These are phyloP conservation scores for Alternaria infectoria DNA, from an alignment of 2,329 filamentous ascomycete species.

Conservation along the genomic window DNA sequence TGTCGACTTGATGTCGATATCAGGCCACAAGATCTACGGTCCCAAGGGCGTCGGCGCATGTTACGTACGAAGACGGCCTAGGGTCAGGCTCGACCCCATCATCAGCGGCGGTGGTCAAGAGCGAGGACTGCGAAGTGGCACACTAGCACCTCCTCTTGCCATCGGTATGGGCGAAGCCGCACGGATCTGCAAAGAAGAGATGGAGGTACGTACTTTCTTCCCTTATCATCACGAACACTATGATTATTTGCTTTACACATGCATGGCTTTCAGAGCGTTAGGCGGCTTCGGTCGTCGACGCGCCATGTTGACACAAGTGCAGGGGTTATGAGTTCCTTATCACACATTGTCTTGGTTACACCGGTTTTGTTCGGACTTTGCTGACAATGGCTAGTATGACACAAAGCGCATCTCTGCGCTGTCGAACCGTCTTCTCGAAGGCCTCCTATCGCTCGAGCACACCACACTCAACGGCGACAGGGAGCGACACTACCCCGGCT, in stretches of 20 bases:
- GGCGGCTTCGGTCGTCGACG: slow-evolving; percentile 38
- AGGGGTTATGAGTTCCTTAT: slow-evolving; percentile 65
- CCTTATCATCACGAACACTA: slow-evolving; percentile 40
- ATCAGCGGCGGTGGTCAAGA: slow-evolving; percentile 97
- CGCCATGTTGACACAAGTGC: slow-evolving; percentile 63
- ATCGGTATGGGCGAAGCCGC: slow-evolving; percentile 97
- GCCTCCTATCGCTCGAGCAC: slow-evolving; percentile 88
- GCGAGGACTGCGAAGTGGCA: slow-evolving; percentile 91
- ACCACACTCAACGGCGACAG: slow-evolving; percentile 88
- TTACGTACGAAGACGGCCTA: slow-evolving; percentile 88
- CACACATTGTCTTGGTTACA: neutral
- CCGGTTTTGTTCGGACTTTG: neutral
- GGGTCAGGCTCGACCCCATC: slow-evolving; percentile 92
- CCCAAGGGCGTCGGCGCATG: slow-evolving; percentile 97
- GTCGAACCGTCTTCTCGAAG: slow-evolving; percentile 82
- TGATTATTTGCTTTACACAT: slow-evolving; percentile 87
- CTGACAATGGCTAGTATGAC: slow-evolving; percentile 73
- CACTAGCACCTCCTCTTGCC: slow-evolving; percentile 83
- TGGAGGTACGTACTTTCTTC: slow-evolving; percentile 71
- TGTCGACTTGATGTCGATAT: slow-evolving; percentile 98
- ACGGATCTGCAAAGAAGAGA: slow-evolving; percentile 86
- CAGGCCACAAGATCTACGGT: slow-evolving; percentile 97
- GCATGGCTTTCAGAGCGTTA: slow-evolving; percentile 83
- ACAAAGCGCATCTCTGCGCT: slow-evolving; percentile 80
- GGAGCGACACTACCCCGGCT: slow-evolving; percentile 87